Conservation (phyloP, 805 yeast species). For the Yarrowia sp. region DNA sequence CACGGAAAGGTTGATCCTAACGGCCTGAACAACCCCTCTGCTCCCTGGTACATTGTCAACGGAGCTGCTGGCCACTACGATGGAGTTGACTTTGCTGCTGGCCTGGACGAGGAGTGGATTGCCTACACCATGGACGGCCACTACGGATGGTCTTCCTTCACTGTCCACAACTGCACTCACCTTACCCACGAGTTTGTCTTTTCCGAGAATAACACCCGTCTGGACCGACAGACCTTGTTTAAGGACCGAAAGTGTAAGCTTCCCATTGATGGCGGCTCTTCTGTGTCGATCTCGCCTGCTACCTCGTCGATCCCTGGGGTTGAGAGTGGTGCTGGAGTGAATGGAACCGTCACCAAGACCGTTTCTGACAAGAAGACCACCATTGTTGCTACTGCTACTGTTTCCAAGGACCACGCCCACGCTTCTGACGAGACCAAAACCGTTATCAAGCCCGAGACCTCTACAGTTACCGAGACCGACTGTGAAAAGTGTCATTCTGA, state of each 20-base stretch:
- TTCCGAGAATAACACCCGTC: conserved; percentile 44
- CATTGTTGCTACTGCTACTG: neutral
- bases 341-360: conserved; percentile 2
- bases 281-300: conserved; percentile 5
- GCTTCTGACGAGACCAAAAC: neutral
- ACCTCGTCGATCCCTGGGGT: conserved; percentile 34
- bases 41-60: conserved; percentile 49
- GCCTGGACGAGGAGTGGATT: conserved; percentile 34
- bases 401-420: neutral
- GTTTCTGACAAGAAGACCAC: neutral
- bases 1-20: conserved; percentile 46
- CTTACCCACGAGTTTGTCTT: conserved; percentile 48
- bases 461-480: conserved; percentile 25
- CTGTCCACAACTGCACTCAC: conserved; percentile 49
- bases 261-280: conserved; percentile 5
- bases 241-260: conserved; percentile 42
- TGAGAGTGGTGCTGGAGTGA: conserved; percentile 1
- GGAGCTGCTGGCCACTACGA: conserved; percentile 49
- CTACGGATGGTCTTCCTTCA: conserved; percentile 48
- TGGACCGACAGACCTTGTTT: conserved; percentile 47
- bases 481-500: conserved; percentile 30
- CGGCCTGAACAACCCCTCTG: conserved; percentile 46
- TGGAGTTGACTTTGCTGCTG: conserved; percentile 44
- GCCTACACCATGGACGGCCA: conserved; percentile 35
- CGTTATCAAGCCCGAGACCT: conserved; percentile 15